Evolutionary conservation across 2,329 filamentous ascomycete genomes (phyloP).

Genomic region (Rosellinia necatrix): DNA sequence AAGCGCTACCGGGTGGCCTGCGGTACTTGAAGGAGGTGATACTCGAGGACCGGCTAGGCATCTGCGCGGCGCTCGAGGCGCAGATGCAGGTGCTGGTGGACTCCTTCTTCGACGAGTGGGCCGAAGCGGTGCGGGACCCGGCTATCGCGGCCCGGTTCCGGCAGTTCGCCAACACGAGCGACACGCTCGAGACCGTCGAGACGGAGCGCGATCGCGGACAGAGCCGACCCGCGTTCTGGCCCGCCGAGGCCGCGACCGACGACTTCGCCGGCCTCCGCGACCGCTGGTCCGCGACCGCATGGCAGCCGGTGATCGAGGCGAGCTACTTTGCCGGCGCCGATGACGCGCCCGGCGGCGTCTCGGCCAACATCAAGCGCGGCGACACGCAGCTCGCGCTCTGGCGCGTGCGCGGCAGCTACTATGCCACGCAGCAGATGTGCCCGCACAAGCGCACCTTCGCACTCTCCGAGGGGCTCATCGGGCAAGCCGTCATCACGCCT

Average conservation of each 20-base stretch:
- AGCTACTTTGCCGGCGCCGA: constrained; percentile 68
- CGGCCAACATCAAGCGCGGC: constrained; percentile 78
- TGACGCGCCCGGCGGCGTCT: constrained; percentile 71
- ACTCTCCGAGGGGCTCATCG: constrained; percentile 83
- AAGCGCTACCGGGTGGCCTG: constrained; percentile 81
- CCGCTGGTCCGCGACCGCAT: constrained; percentile 69
- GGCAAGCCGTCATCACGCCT: constrained; percentile 56
- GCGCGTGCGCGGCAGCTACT: constrained; percentile 79
- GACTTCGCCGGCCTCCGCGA: constrained; percentile 71
- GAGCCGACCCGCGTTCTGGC: constrained; percentile 76
- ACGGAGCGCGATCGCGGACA: constrained; percentile 74
- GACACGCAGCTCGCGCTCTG: constrained; percentile 90
- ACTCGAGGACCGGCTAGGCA: constrained; percentile 83
- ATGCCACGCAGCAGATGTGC: constrained; percentile 92
- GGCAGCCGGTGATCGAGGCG: constrained; percentile 79
- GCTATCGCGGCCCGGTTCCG: constrained; percentile 70
- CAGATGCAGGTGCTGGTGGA: constrained; percentile 88
- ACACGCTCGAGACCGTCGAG: constrained; percentile 72
- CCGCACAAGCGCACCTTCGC: constrained; percentile 90
- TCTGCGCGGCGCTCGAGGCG: constrained; percentile 79
- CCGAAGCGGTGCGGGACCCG: constrained; percentile 74
- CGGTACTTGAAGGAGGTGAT: constrained; percentile 82
- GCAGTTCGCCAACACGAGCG: constrained; percentile 83
- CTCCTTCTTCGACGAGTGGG: constrained; percentile 91
- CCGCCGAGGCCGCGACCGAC: constrained; percentile 64